Base-by-base conservation (phyloP, 2,329 filamentous ascomycete species). In the Arthrobotrys conoides region DNA sequence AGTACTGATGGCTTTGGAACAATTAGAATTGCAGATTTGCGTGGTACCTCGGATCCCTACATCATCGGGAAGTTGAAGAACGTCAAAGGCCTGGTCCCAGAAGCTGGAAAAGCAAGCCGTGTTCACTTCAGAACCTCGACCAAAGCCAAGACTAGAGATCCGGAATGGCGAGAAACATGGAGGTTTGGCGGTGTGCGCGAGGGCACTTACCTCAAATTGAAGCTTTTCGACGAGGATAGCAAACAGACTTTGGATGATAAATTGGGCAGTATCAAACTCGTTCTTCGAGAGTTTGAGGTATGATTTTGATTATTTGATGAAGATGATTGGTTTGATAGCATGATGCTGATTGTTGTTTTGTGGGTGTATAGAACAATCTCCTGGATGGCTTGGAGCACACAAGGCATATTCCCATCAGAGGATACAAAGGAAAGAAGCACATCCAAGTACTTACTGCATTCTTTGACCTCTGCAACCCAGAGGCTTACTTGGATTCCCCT, bases 31-130 rank as follows among this genome's bases (percentile, higher is more conserved):
- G 70, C 70, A 12, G 76, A 79, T 48, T 22, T 79, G 10, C 63
- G 67, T 10, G 76, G 76, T 5, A 75, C 27, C 3, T 79, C 76
- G 6, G 70, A 79, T 46, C 63, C 65, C 16, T 79, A 79, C 55
- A 57, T 71, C n/a, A 79, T 79, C 27, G 76, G 70, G 10, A 79
- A 79, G 59, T 14, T 79, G 18, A 79, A 79, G 24, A 79, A 79
- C 18, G 57, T 70, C 27, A 79, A 79, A 41, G 76, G 76, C 3
- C 33, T 79, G 5, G 46, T 75, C 2, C 68, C 61, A 30, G 33
- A 65, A 10, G 66, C 53, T 5, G 44, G 63, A n/a, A 71, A 79
- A 27, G 68, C 76, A 5, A 70, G 64, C 9, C 63, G 70, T 16
- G 30, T 70, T 8, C 70, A 79, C 41, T 79, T 79, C 49, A 59